Conservation (phyloP, 2,329 filamentous ascomycete species). For the Cercospora beticola region DNA sequence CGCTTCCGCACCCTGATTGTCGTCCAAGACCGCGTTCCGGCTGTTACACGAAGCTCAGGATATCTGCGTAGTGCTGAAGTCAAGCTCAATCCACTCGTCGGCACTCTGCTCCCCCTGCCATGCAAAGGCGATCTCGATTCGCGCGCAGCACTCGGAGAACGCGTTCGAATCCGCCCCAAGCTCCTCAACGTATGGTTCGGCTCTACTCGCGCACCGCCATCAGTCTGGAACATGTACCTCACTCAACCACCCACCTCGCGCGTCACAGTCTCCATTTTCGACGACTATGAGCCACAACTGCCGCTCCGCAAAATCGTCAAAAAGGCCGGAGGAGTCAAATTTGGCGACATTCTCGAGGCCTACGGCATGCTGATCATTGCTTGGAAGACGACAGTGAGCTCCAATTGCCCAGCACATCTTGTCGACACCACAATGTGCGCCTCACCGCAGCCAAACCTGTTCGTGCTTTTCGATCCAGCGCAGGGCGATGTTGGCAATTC, state of each 20-base stretch:
- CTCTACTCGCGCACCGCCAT: slow-evolving; percentile 5
- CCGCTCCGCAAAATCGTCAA: not conserved
- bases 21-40: not conserved
- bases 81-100: not conserved
- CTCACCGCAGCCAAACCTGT: not conserved
- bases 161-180: not conserved
- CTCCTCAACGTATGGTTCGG: not conserved
- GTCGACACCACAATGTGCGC: not conserved
- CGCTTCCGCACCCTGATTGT: not conserved
- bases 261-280: not conserved
- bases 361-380: not conserved
- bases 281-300: not conserved
- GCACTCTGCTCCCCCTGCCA: not conserved
- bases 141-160: not conserved
- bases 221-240: slow-evolving; percentile 6
- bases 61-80: not conserved
- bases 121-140: not conserved
- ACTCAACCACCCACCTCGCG: slow-evolving; percentile 5
- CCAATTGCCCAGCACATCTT: not conserved
- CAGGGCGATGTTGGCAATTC: not conserved
- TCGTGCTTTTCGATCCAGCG: not conserved
- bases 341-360: slow-evolving; percentile 2
- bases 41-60: not conserved
- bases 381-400: not conserved
- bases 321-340: not conserved